Evolutionary conservation across 2,329 filamentous ascomycete genomes (phyloP).

Genomic region (Fusarium dlaminii): DNA sequence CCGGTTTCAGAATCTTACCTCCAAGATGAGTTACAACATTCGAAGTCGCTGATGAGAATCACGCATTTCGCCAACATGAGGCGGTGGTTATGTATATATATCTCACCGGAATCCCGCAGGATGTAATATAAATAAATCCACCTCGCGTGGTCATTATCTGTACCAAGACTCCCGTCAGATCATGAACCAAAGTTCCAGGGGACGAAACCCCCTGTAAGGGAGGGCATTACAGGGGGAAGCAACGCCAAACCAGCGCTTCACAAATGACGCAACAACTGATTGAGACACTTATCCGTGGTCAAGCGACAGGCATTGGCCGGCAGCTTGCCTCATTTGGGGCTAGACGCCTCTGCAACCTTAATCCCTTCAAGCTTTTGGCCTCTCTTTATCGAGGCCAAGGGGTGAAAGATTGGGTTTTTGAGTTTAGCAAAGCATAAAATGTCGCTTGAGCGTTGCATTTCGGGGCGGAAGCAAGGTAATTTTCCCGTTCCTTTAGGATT

Average conservation of each 20-base stretch:
- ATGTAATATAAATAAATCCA: neutral
- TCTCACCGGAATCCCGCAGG: neutral
- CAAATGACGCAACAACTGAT: conserved; percentile 22
- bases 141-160: neutral
- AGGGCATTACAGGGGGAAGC: neutral
- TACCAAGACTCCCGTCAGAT: neutral
- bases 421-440: neutral
- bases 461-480: neutral
- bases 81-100: neutral
- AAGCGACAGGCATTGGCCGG: conserved; percentile 4
- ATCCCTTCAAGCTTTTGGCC: conserved; percentile 23
- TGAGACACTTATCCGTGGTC: neutral
- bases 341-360: conserved; percentile 31
- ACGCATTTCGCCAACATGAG: neutral
- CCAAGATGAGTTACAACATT: neutral
- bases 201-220: neutral
- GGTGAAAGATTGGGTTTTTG: neutral
- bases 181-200: neutral
- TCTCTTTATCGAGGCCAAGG: neutral
- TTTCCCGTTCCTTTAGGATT: neutral
- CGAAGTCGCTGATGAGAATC: neutral
- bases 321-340: conserved; percentile 27
- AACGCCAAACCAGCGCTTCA: neutral
- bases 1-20: conserved; percentile 4
- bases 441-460: neutral